phyloP scores from a whole-genome alignment of 306 rosid species.

The Quercus rubra region DNA sequence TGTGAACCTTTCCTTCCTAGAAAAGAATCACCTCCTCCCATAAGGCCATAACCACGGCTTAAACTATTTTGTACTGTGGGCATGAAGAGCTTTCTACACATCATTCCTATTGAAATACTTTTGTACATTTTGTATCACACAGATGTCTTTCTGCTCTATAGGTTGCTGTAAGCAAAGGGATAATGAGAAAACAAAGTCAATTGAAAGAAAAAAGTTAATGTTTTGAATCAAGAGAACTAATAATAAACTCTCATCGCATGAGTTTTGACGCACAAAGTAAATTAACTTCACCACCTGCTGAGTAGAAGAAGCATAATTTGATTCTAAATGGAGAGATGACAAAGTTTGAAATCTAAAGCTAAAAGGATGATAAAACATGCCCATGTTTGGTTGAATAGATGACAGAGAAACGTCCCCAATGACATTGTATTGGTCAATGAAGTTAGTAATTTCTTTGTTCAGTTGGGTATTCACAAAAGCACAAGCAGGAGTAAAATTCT shows the following conservation, averaged over 20 bases:
- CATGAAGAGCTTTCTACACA: neutral
- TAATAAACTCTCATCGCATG: too few relatives aligned
- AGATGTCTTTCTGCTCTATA: neutral
- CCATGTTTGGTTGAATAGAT: neutral
- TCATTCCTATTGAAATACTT: neutral
- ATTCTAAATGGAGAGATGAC: neutral
- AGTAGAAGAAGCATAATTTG: neutral
- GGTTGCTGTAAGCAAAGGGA: neutral
- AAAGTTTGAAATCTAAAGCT: neutral
- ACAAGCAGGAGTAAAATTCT: neutral
- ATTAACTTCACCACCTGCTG: neutral
- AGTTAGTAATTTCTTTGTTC: too few relatives aligned
- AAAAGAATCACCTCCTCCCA: neutral
- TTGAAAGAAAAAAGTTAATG: neutral
- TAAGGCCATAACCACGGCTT: too few relatives aligned
- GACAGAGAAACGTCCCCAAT: neutral
- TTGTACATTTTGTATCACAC: too few relatives aligned
- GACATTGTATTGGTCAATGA: neutral
- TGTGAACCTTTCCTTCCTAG: constrained; percentile 30
- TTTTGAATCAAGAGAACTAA: too few relatives aligned
- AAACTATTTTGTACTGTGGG: neutral
- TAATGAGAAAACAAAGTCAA: neutral
- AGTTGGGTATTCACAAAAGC: neutral
- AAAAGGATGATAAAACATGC: neutral
- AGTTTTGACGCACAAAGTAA: too few relatives aligned